Evolutionary conservation across 2,329 filamentous ascomycete genomes (phyloP), one percentile per base, ranked within the genome.

Genomic region (Amesomyces nigricolor): DNA sequence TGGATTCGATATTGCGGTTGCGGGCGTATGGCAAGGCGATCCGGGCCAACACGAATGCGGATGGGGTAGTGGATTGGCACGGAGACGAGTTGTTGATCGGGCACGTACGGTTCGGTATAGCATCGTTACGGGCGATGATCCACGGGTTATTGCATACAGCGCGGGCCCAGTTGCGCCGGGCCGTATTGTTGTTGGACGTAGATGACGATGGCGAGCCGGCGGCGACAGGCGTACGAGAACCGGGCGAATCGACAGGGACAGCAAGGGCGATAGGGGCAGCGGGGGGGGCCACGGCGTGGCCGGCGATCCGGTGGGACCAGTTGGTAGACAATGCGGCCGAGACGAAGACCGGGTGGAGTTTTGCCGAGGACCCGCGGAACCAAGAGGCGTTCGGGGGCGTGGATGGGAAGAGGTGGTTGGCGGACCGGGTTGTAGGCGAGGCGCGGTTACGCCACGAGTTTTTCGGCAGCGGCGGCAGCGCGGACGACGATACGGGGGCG

Each of bases 1-100:
- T 53, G 42, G 50, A 53, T 53, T 47, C 42, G 50, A 19, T 53
- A 19, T 53, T 53, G 32, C 42, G 50, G 50, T 53, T 53, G 37
- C 42, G 50, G 40, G 40, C 49, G 26, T 51, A 43, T 26, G 38
- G 22, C 40, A 52, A 52, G 50, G 50, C 40, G 16, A 52, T 52
- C 50, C 50, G 50, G 50, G 50, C 50, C 19, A 52, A 52, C n/a
- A 46, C 40, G 10, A 52, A 52, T 16, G 50, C 50, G 7, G 50
- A 52, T 30, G 40, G 42, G 9, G 40, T 52, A 17, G 50, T 52
- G 22, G 42, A 46, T 52, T 52, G 50, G 50, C 40, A 52, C 40
- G 50, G 50, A 16, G 50, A 52, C 40, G 40, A 52, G 50, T 52
- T 52, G 50, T 52, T 52, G 16, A 30, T 19, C 40, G 50, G 50